Conservation (phyloP, 164 flowering plant genomes). For the Stephania cephalantha region DNA sequence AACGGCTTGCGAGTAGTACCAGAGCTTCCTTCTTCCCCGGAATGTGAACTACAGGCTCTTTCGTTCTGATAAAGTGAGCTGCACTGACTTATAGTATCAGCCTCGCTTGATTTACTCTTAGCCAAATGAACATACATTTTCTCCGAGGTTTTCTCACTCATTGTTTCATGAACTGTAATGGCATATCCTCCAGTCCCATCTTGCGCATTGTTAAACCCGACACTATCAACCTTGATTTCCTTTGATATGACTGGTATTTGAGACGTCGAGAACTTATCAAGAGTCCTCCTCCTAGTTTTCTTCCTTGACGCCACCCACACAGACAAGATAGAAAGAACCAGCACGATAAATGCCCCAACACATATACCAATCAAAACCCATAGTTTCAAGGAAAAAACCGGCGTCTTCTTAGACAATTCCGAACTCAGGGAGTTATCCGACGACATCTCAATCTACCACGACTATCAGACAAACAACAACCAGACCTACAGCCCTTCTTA, state of each 20-base stretch:
- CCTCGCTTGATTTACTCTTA: slow-evolving; percentile 61
- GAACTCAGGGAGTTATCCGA: slow-evolving; percentile 38
- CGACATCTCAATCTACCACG: slow-evolving; percentile 33
- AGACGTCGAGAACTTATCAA: slow-evolving; percentile 36
- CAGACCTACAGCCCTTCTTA: slow-evolving; percentile 6
- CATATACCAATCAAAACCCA: slow-evolving; percentile 72
- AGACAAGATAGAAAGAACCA: slow-evolving; percentile 53
- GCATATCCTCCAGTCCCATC: slow-evolving; percentile 39
- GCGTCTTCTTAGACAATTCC: slow-evolving; percentile 44
- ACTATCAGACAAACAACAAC: background rate
- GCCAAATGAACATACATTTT: slow-evolving; percentile 60
- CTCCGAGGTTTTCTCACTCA: slow-evolving; percentile 45
- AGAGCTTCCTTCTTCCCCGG: slow-evolving; percentile 77
- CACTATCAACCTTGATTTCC: slow-evolving; percentile 70
- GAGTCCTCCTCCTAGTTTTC: slow-evolving; percentile 41
- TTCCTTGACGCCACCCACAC: slow-evolving; percentile 52
- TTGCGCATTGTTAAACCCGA: slow-evolving; percentile 38
- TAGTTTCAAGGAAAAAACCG: slow-evolving; percentile 48
- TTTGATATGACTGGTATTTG: slow-evolving; percentile 72
- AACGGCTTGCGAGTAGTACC: slow-evolving; percentile 44
- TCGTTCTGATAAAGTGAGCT: slow-evolving; percentile 64
- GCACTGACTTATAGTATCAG: slow-evolving; percentile 64
- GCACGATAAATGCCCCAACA: slow-evolving; percentile 58
- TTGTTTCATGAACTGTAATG: slow-evolving; percentile 36
- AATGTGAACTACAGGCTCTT: slow-evolving; percentile 62